Evolutionary conservation across 768 basidiomycete species (phyloP).

Genomic region (Tricholoma bakamatsutake): DNA sequence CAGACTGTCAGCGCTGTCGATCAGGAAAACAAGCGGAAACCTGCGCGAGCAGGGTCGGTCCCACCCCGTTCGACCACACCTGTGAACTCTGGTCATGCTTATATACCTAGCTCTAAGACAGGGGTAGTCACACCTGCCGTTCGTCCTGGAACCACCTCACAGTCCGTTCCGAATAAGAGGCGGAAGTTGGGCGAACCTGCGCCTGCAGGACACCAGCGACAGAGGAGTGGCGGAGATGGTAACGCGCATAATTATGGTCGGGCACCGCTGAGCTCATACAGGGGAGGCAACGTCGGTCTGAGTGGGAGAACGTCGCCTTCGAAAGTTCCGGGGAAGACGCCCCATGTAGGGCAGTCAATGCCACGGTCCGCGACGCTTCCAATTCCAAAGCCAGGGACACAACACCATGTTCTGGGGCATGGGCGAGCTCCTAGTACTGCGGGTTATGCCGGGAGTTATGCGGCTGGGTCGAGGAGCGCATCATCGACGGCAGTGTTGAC

Average conservation of each 20-base stretch:
- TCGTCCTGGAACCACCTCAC: slow-evolving; percentile 42
- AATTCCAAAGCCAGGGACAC: slow-evolving; percentile 42
- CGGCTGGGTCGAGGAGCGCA: slow-evolving; percentile 13
- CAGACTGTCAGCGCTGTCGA: slow-evolving; percentile 64
- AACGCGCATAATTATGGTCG: slow-evolving; percentile 20
- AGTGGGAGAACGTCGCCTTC: slow-evolving; percentile 39
- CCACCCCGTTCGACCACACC: slow-evolving; percentile 61
- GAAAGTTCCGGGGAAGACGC: slow-evolving; percentile 39
- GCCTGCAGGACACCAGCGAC: slow-evolving; percentile 13
- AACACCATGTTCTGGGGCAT: slow-evolving; percentile 52
- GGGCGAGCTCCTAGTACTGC: slow-evolving; percentile 39
- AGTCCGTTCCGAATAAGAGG: slow-evolving; percentile 58
- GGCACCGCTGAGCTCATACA: slow-evolving; percentile 37
- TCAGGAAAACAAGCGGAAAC: slow-evolving; percentile 74
- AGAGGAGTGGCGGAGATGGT: slow-evolving; percentile 14
- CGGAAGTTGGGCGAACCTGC: slow-evolving; percentile 45
- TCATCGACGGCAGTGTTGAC: slow-evolving; percentile 14
- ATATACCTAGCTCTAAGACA: slow-evolving; percentile 33
- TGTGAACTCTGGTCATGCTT: slow-evolving; percentile 29
- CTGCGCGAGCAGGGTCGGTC: slow-evolving; percentile 48
- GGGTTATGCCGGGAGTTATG: slow-evolving; percentile 14
- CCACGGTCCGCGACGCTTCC: slow-evolving; percentile 36
- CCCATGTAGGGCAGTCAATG: slow-evolving; percentile 24
- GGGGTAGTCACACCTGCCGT: slow-evolving; percentile 60
- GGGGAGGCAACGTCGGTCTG: slow-evolving; percentile 29